These are phyloP conservation scores for Phyllosticta citrichinensis DNA, from an alignment of 2,329 filamentous ascomycete species.

Conservation along the genomic window DNA sequence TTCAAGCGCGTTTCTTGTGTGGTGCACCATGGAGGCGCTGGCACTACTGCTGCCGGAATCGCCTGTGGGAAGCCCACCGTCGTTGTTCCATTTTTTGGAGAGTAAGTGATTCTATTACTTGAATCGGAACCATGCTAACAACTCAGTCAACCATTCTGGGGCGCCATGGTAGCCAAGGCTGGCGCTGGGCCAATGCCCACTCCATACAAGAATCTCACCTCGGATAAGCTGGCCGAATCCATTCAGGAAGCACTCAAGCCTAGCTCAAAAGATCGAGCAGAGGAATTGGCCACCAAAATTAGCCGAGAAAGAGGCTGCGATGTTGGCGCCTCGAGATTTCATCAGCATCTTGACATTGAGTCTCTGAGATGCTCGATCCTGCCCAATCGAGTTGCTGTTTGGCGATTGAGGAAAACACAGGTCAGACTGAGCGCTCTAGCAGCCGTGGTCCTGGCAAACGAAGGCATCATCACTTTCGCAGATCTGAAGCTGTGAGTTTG, in stretches of 20 bases:
- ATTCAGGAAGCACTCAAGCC: constrained; percentile 30
- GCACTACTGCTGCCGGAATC: constrained; percentile 81
- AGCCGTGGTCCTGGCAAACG: constrained; percentile 28
- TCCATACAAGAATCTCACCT: constrained; percentile 29
- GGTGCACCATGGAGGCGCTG: constrained; percentile 79
- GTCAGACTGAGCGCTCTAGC: constrained; percentile 27
- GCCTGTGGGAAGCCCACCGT: constrained; percentile 70
- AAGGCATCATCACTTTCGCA: constrained; percentile 25
- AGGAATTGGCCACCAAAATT: constrained; percentile 29
- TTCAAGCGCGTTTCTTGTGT: constrained; percentile 74
- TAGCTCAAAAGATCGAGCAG: constrained; percentile 24
- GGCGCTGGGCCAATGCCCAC: constrained; percentile 32
- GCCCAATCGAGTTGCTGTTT: constrained; percentile 25
- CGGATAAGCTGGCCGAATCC: constrained; percentile 27
- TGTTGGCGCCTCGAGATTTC: constrained; percentile 28
- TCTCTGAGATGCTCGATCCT: constrained; percentile 25
- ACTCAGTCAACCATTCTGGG: constrained; percentile 29
- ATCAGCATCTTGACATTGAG: constrained; percentile 29
- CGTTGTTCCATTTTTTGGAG: constrained; percentile 65
- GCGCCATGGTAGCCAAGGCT: constrained; percentile 30
- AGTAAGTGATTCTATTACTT: constrained; percentile 10
- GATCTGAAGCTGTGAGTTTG: constrained; percentile 28
- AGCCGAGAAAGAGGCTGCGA: constrained; percentile 27
- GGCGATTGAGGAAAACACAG: constrained; percentile 29
- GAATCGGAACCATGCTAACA: neutral